Evolutionary conservation across 176 grass and related monocot genomes (phyloP), one percentile per base, ranked within the genome.

Genomic region (Raddia guianensis): DNA sequence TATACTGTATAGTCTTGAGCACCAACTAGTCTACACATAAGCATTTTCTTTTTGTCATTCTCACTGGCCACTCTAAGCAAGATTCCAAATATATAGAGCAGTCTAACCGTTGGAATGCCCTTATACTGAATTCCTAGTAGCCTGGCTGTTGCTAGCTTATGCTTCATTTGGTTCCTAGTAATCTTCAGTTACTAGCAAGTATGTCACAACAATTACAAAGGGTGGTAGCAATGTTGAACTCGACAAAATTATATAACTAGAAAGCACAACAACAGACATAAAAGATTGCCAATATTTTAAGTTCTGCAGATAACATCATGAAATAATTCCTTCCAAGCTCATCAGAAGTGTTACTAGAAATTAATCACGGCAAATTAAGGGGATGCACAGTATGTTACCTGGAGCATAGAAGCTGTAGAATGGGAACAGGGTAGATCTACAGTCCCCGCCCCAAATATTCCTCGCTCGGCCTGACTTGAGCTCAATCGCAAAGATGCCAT

Each of bases 391-490:
- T 27, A 27, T 27, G 27, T 27, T 73, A 82, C 69, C 80, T 73
- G 80, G 80, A 82, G 69, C 44, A 48, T 44, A 64, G 69, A 82
- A 82, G 18, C 34, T 64, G 4, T n/a, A 72, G 79, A 72, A 72
- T 6, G 68, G 56, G 49, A 63, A 37, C 66, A 48, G 15, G n/a
- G 27, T 12, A 63, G 27, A 21, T 27, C 0, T 27, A 27, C 27
- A 35, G 12, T 32, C 15, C 47, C 44, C 8, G 16, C 44, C 3
- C 44, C 47, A 6, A 12, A 73, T 69, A 57, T 73, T 82, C 8
- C 47, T 73, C 14, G 7, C 46, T 0, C 2, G 57, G 47, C 47
- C 59, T 50, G 80, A 73, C 46, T 73, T 82, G 57, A 82, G 32
- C 18, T 82, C 58, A 52, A 82, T 53, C 8, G 57, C 27, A 47